Evolutionary conservation across 768 basidiomycete genomes (phyloP), one percentile per base, ranked within the genome.

Genomic region (Suillus paluster): DNA sequence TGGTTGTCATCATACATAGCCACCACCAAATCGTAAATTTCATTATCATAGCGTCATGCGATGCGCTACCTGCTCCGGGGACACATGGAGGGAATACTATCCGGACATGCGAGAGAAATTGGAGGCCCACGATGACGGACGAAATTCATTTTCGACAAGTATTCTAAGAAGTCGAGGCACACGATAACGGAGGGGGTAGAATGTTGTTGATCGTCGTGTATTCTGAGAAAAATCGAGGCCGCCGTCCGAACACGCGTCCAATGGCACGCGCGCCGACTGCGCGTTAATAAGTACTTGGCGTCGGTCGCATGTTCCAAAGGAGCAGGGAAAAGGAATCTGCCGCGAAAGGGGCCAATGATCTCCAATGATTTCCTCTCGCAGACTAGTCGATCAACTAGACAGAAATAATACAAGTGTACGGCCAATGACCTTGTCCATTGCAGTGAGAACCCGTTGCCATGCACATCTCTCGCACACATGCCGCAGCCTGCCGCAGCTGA

Each of bases 161-260:
- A 27, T 58, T 58, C 45, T 27, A 15, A 50, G 46, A 50, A 50
- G 17, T 49, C 6, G 6, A 48, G 23, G 44, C 33, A 52, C 48
- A n/a, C 5, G 38, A 55, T 42, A 23, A 60, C n/a, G 59, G n/a
- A 21, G 38, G 10, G 19, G 15, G 19, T 34, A 27, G 38, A 25
- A 38, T 34, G 41, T 50, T 30, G 30, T 50, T 25, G 38, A 57
- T 54, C 36, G 50, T 56, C 50, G 59, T 33, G 55, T 42, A 21
- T 17, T 42, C 41, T 57, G 60, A 34, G 60, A 55, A 55, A 21
- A 61, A 57, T 54, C n/a, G 6, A 34, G 61, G 61, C 61, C 44
- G 57, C 57, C 61, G 58, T 41, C 27, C 17, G 41, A 33, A 39
- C 56, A 58, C 36, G 36, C 33, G 27, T 39, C 52, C 36, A 15